Evolutionary conservation across 2,329 filamentous ascomycete genomes (phyloP), one percentile per base, ranked within the genome.

Genomic region (Beauveria medogensis): DNA sequence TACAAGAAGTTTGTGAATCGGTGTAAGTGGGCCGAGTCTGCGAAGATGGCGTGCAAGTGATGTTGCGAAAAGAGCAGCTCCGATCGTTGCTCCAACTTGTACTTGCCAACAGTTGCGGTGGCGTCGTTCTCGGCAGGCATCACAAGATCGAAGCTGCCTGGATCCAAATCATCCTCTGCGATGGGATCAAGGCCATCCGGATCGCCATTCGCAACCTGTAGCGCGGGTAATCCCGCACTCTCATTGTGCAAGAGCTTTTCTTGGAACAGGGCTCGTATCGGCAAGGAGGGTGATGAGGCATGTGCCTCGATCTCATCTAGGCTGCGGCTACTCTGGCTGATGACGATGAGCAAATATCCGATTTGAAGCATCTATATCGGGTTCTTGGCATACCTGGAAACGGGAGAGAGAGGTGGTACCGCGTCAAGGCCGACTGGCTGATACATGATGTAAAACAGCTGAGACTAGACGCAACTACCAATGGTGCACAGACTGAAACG

Each of bases 1-100:
- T 82, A 81, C 2, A 92, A 75, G 66, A 90, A 92, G 3, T 82
- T 79, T 5, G 84, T 87, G 69, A 92, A 92, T 40, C 79, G 80
- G 52, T 85, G 77, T 3, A 91, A 76, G 37, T 87, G 79, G 12
- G 81, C 75, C 0, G 86, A 82, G 63, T 90, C 83, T 3, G 79
- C 75, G 66, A 91, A 87, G 41, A 91, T 89, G 46, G 80, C 76
- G 53, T 81, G 73, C 37, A 91, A 75, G 71, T 91, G 88, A 50
- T 85, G 80, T 20, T 73, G 77, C 1, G 87, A 90, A 67, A 90
- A 87, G 51, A 91, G 74, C 22, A 84, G 76, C 60, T 88, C 85
- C 0, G 86, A 83, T 44, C 83, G 80, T 22, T 76, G 74, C 71
- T 91, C 88, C 1, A 91, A 74, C 9, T 81, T 82, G 68, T 84